Evolutionary conservation across 2,329 filamentous ascomycete species (phyloP).

Genomic region (Aphanoascus verrucosus): DNA sequence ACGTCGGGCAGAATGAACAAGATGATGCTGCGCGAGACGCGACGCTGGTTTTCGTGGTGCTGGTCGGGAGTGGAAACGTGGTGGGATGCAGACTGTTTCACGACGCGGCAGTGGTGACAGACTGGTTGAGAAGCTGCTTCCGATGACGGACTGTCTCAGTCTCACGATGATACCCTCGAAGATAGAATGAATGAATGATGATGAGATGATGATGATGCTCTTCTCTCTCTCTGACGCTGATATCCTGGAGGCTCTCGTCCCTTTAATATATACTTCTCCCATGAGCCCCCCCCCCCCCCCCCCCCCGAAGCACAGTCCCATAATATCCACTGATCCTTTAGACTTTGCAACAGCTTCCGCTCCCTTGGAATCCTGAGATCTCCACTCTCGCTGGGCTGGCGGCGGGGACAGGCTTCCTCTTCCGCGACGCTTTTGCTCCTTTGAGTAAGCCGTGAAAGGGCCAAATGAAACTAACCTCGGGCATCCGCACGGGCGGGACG

Average conservation of each 20-base stretch:
- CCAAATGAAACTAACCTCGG: not conserved
- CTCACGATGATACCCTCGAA: no score
- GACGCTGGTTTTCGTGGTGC: constrained; percentile 4
- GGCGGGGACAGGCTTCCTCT: not conserved
- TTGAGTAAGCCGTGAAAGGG: not conserved
- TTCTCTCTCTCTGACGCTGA: not conserved
- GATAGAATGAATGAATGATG: no score
- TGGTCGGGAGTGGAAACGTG: constrained; percentile 2
- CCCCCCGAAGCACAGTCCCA: not conserved
- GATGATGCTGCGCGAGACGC: not conserved
- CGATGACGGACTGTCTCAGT: not conserved
- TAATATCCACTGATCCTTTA: constrained; percentile 3
- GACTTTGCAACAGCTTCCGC: constrained; percentile 4
- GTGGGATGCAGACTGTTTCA: constrained; percentile 3
- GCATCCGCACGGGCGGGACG: constrained; percentile 4
- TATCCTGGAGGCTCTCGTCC: not conserved
- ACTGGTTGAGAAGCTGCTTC: not conserved
- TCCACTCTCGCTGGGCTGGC: no score
- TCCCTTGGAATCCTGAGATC: constrained; percentile 1
- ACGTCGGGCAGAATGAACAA: no score
- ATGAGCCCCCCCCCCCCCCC: no score
- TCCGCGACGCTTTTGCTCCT: not conserved
- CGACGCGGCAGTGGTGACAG: not conserved
- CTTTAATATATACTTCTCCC: no score
- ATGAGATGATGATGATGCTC: no score